A percentile compares a stretch with the other conserved stretches of the same genome.
Evolutionary conservation across 371 early-diverging fungal genomes (phyloP).

Genomic region (Actinomucor elegans): DNA sequence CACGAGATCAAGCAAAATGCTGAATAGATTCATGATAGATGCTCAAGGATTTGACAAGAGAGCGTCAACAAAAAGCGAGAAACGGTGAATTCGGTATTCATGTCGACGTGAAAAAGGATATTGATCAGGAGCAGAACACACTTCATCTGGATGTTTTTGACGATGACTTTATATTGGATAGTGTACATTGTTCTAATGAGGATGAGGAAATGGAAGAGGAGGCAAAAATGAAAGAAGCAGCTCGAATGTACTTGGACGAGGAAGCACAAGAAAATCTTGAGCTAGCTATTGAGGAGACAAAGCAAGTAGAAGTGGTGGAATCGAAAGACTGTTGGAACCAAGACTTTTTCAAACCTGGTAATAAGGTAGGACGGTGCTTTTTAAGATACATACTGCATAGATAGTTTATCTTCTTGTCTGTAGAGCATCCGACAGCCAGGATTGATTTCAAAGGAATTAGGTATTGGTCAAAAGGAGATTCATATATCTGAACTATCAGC

Average conservation of each 20-base stretch:
- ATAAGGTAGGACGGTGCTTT: not conserved
- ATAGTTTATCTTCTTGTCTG: not conserved
- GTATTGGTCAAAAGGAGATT: conserved; percentile 22
- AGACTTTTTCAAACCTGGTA: conserved; percentile 7
- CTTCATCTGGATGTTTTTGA: no score
- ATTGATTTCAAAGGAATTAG: conserved; percentile 7
- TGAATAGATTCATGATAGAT: no score
- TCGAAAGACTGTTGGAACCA: conserved; percentile 1
- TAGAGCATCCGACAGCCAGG: conserved; percentile 7
- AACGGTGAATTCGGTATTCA: no score
- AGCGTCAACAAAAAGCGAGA: no score
- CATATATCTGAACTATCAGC: conserved; percentile 18
- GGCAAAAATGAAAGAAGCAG: not conserved
- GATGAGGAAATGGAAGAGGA: not conserved
- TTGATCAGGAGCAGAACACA: no score
- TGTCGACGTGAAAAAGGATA: no score
- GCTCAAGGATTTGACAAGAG: no score
- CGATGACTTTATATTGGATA: conserved; percentile 4
- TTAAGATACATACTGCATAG: not conserved
- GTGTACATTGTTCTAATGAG: not conserved
- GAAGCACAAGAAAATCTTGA: conserved; percentile 12
- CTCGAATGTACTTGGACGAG: conserved; percentile 1
- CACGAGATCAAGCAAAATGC: no score
- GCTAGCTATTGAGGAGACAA: not conserved
- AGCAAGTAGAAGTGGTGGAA: conserved; percentile 2